Conservation (phyloP, 306 rosid genomes). For the Potentilla sterilis region DNA sequence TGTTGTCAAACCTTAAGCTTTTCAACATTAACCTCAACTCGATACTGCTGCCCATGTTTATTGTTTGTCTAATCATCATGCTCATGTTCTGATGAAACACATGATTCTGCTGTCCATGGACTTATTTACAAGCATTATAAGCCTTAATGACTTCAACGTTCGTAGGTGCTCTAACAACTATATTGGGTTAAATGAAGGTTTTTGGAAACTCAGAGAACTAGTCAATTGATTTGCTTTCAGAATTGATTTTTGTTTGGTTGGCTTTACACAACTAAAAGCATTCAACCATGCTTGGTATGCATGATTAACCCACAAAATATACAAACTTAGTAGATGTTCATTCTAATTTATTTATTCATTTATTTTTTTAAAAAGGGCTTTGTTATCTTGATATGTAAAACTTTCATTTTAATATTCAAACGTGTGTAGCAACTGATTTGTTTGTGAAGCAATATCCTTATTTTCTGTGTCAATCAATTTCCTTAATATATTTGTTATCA, state of each 20-base stretch:
- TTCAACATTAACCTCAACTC: neutral
- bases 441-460: neutral
- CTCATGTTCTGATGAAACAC: neutral
- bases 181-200: neutral
- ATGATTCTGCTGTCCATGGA: neutral
- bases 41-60: neutral
- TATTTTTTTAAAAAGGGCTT: too few relatives aligned
- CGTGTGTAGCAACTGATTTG: neutral
- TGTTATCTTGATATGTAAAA: neutral
- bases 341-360: neutral
- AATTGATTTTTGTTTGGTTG: neutral
- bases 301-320: neutral
- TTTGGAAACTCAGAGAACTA: neutral
- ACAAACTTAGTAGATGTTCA: neutral
- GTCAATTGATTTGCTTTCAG: neutral
- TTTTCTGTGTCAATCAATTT: neutral
- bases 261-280: neutral
- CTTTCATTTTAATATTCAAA: neutral
- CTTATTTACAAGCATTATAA: neutral
- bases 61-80: neutral
- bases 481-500: neutral
- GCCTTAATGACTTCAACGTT: neutral
- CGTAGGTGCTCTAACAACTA: neutral
- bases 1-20: slow-evolving; percentile 22
- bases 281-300: neutral